Percentiles rank a stretch among this genome's conserved stretches.
Evolutionary conservation across 1,284 basidiomycete species (phyloP).

Genomic region (Xerocomus alliaceus): DNA sequence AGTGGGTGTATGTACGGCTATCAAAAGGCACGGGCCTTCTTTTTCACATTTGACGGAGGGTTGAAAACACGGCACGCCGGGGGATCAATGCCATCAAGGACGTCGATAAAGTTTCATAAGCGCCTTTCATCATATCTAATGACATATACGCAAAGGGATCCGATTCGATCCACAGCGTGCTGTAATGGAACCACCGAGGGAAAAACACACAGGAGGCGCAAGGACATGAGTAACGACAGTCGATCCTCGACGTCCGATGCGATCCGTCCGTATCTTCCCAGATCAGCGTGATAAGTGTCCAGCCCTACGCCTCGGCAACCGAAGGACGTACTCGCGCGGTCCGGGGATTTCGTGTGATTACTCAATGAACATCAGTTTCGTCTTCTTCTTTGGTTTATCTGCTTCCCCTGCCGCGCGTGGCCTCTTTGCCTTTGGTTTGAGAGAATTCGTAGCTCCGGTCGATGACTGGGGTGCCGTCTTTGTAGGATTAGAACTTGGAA

Average conservation of each 20-base stretch:
- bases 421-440: slow-evolving; percentile 25
- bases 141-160: slow-evolving; percentile 23
- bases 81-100: slow-evolving; percentile 40
- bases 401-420: slow-evolving; percentile 21
- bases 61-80: slow-evolving; percentile 30
- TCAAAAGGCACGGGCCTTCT: slow-evolving; percentile 36
- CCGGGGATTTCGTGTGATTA: slow-evolving; percentile 25
- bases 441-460: slow-evolving; percentile 8
- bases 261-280: slow-evolving; percentile 23
- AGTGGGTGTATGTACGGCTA: slow-evolving; percentile 25
- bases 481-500: slow-evolving; percentile 6
- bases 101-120: slow-evolving; percentile 41
- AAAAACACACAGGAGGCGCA: slow-evolving; percentile 20
- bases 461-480: slow-evolving; percentile 13
- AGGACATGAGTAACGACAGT: slow-evolving; percentile 12
- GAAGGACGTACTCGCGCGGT: slow-evolving; percentile 22
- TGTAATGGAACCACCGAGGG: slow-evolving; percentile 35
- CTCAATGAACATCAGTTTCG: slow-evolving; percentile 32
- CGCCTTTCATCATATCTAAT: slow-evolving; percentile 31
- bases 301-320: slow-evolving; percentile 30
- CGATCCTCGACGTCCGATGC: slow-evolving; percentile 30
- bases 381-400: slow-evolving; percentile 37
- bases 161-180: slow-evolving; percentile 21
- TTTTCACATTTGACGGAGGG: slow-evolving; percentile 30
- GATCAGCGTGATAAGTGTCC: slow-evolving; percentile 25